These are phyloP conservation scores for Parafenestella ontariensis DNA, from an alignment of 2,329 filamentous ascomycete species.

Conservation along the genomic window DNA sequence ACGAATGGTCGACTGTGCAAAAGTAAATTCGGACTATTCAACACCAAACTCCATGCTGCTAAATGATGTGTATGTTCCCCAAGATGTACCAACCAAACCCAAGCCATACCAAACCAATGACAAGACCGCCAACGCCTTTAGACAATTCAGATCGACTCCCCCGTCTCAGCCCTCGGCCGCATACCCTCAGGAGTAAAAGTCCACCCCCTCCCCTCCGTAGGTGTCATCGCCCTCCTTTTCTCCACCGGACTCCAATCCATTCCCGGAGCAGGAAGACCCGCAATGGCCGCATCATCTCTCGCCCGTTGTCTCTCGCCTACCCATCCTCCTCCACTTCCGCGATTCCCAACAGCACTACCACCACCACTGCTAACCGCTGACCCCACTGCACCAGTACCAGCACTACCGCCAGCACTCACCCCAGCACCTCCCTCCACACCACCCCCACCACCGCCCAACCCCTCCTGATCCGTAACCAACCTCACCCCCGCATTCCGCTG, in stretches of 20 bases:
- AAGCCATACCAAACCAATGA: background rate
- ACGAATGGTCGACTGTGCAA: too few relatives aligned
- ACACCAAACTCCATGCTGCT: too few relatives aligned
- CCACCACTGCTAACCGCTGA: background rate
- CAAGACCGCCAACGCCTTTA: background rate
- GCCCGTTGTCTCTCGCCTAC: slow-evolving; percentile 24
- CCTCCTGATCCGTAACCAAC: slow-evolving; percentile 44
- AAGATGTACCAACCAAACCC: background rate
- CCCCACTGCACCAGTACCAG: background rate
- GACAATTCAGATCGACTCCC: slow-evolving; percentile 37
- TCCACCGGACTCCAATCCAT: slow-evolving; percentile 51
- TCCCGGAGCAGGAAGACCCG: slow-evolving; percentile 38
- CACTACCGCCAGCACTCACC: slow-evolving; percentile 2
- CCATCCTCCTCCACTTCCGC: background rate
- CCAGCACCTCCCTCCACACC: slow-evolving; percentile 5
- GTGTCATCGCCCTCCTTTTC: slow-evolving; percentile 49
- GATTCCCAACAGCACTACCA: too few relatives aligned
- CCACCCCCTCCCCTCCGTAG: slow-evolving; percentile 44
- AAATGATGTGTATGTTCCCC: background rate
- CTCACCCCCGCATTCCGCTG: slow-evolving; percentile 45
- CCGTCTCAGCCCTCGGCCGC: slow-evolving; percentile 47
- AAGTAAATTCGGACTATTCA: too few relatives aligned
- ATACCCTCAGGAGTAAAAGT: slow-evolving; percentile 35
- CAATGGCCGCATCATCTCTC: slow-evolving; percentile 44
- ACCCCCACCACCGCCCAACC: slow-evolving; percentile 8